These are phyloP conservation scores for Penicillium occitanis DNA, from an alignment of 2,329 filamentous ascomycete species.

Conservation along the genomic window DNA sequence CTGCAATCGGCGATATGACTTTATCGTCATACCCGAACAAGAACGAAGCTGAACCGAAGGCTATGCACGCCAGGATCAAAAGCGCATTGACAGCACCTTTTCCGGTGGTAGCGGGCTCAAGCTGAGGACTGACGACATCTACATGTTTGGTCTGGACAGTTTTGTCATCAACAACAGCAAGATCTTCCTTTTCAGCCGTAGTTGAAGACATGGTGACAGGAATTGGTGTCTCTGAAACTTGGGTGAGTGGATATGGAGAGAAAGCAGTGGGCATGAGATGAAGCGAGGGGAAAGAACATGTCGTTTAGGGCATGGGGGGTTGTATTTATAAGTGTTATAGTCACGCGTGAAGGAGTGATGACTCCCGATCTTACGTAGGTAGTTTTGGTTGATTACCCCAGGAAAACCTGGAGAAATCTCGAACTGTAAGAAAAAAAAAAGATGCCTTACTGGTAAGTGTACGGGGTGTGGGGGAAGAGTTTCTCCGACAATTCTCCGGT, in stretches of 20 bases:
- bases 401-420: not conserved
- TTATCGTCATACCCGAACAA: slow-evolving; percentile 38
- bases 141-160: slow-evolving; percentile 27
- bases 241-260: not conserved
- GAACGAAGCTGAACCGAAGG: slow-evolving; percentile 34
- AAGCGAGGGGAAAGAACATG: not conserved
- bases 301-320: not conserved
- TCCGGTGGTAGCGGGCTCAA: not conserved
- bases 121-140: slow-evolving; percentile 5
- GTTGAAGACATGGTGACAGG: not conserved
- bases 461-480: too few relatives aligned
- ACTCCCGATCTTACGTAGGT: not conserved
- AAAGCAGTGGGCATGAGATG: not conserved
- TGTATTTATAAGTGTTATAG: not conserved
- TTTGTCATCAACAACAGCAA: not conserved
- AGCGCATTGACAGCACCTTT: slow-evolving; percentile 29
- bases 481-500: slow-evolving; percentile 2
- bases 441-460: too few relatives aligned
- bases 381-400: not conserved
- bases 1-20: slow-evolving; percentile 34
- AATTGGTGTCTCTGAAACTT: not conserved
- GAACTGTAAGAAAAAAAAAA: too few relatives aligned
- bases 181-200: slow-evolving; percentile 2
- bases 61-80: slow-evolving; percentile 30
- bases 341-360: not conserved